Evolutionary conservation across 2,329 filamentous ascomycete genomes (phyloP), one percentile per base, ranked within the genome.

Genomic region (Sarocladiaceae sp.): DNA sequence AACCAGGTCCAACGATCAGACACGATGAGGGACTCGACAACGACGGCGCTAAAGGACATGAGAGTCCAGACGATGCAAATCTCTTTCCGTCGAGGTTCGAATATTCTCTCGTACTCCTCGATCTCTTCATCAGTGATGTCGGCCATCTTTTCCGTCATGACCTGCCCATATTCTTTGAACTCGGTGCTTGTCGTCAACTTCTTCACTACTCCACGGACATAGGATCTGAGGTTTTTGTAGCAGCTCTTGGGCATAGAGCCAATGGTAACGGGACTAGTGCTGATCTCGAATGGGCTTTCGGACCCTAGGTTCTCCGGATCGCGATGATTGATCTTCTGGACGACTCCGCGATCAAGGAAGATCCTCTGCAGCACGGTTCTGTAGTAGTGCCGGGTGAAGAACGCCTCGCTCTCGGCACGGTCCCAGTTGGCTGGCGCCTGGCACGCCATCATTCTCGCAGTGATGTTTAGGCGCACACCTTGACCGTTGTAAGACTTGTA

Each of bases 361-460:
- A 98, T 83, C 47, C 85, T 85, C 62, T 98, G 93, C 18, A 97
- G 70, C 0, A 97, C 72, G 0, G 93, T 88, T 34, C 93, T 85
- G 69, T 85, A 98, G 64, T 93, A 95, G 62, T 98, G 93, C 0
- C 91, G 78, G 0, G 82, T 88, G 69, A 98, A 97, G 67, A 97
- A 98, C 6, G 72, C 74, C 43, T 89, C 84, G 59, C 87, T 94
- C 48, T 95, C 90, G 21, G 74, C 69, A 19, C 73, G 70, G 2
- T 85, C 85, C 93, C 93, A 98, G 67, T 98, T 98, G 48, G 82
- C 74, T 2, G 93, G 90, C 6, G 93, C 93, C 67, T 98, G 93
- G 41, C 94, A 90, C 3, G 91, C 91, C 91, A 97, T 96, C 85
- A 95, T 95, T 34, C 93, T 80, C 1, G 93, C 89, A 3, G 93